A percentile compares a stretch with the other conserved stretches of the same genome.
phyloP scores from a whole-genome alignment of 106 monocot species.

The Acanthochlamys bracteata region DNA sequence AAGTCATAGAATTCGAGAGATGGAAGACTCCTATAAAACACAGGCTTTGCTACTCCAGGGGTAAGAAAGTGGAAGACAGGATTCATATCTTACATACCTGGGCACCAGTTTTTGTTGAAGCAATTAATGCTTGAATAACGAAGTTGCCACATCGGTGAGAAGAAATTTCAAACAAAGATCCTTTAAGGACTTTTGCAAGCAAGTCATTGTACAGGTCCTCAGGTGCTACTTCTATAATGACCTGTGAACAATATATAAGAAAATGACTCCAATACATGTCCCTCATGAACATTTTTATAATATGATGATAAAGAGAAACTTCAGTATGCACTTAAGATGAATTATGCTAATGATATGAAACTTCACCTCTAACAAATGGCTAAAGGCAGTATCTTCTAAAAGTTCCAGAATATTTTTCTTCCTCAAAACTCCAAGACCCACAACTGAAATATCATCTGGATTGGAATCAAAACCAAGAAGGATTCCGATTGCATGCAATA shows the following conservation, averaged over 20 bases:
- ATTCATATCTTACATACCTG: constrained; percentile 45
- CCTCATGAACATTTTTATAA: no score
- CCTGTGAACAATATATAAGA: constrained; percentile 24
- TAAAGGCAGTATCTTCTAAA: constrained; percentile 74
- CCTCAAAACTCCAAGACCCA: constrained; percentile 14
- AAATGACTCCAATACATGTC: no score
- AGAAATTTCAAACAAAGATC: constrained; percentile 60
- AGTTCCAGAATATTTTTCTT: constrained; percentile 40
- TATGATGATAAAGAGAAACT: no score
- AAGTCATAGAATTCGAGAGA: no score
- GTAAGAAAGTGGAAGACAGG: no score
- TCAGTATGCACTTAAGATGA: no score
- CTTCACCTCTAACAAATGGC: constrained; percentile 92
- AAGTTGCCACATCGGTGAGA: constrained; percentile 77
- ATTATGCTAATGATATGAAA: no score
- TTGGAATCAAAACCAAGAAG: constrained; percentile 48
- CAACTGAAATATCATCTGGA: constrained; percentile 16
- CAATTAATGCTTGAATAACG: constrained; percentile 78
- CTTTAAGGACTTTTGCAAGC: constrained; percentile 52
- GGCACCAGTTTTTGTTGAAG: constrained; percentile 54
- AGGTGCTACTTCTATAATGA: constrained; percentile 64
- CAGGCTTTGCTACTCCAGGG: no score
- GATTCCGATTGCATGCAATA: constrained; percentile 41
- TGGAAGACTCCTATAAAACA: no score
- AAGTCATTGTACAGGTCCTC: constrained; percentile 30